Evolutionary conservation across 1,284 basidiomycete genomes (phyloP).

Genomic region (Cryptococcus sp.): DNA sequence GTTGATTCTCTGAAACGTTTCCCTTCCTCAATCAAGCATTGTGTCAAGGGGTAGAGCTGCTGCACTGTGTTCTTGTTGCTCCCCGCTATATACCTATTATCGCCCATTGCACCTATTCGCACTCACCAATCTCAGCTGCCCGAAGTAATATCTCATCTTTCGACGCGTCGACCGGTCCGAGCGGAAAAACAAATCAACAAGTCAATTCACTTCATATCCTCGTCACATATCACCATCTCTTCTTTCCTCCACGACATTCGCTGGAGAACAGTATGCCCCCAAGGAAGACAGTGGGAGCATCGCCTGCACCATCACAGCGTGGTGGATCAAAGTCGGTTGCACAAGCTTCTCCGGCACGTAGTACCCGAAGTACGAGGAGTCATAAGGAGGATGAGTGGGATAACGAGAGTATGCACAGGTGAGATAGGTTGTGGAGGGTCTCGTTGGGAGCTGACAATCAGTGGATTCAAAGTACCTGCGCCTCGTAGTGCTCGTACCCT

Average conservation of each 20-base stretch:
- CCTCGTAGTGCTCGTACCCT: constrained; percentile 8
- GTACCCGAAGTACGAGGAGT: constrained; percentile 6
- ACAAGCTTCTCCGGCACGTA: constrained; percentile 4
- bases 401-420: constrained; percentile 24
- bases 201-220: background rate
- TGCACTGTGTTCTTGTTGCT: no score
- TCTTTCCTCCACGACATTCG: background rate
- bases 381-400: constrained; percentile 31
- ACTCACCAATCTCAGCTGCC: no score
- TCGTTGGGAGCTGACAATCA: background rate
- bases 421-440: constrained; percentile 5
- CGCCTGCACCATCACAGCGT: background rate
- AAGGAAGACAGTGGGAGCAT: background rate
- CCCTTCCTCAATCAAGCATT: background rate
- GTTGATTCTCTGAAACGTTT: background rate
- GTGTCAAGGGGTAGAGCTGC: no score
- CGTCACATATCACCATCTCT: background rate
- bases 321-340: background rate
- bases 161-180: background rate
- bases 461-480: constrained; percentile 22
- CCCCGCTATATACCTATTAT: no score
- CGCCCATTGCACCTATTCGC: no score
- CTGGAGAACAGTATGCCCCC: background rate
- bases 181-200: constrained; percentile 6
- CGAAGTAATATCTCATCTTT: no score